phyloP scores from a whole-genome alignment of 1,284 basidiomycete species.

The Coniophora puteana region DNA sequence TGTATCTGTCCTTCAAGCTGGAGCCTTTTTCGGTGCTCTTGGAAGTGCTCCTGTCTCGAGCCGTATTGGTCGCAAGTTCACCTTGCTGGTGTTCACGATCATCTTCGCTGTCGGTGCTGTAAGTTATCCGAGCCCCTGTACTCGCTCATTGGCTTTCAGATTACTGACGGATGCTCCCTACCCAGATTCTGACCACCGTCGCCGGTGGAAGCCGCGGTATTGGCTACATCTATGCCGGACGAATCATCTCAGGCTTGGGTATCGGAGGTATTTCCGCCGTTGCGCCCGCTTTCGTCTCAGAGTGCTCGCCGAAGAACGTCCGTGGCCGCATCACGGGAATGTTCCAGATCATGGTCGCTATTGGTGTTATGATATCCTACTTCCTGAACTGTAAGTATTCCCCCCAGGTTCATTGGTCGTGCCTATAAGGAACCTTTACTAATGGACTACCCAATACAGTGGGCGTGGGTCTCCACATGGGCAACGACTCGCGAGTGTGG shows the following conservation, averaged over 20 bases:
- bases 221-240: slow-evolving; percentile 69
- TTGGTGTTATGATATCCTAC: slow-evolving; percentile 76
- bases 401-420: not conserved
- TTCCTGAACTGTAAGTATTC: slow-evolving; percentile 72
- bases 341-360: slow-evolving; percentile 81
- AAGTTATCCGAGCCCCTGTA: slow-evolving; percentile 16
- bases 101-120: slow-evolving; percentile 70
- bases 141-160: not conserved
- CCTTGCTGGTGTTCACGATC: slow-evolving; percentile 53
- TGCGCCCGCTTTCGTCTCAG: slow-evolving; percentile 73
- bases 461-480: slow-evolving; percentile 56
- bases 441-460: slow-evolving; percentile 33
- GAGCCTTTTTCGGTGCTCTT: slow-evolving; percentile 78
- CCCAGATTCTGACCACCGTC: slow-evolving; percentile 55
- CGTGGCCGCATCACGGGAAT: slow-evolving; percentile 70
- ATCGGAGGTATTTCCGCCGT: slow-evolving; percentile 61
- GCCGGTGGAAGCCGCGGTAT: slow-evolving; percentile 54
- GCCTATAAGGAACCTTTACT: slow-evolving; percentile 1
- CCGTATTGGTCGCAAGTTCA: slow-evolving; percentile 54
- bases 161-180: slow-evolving; percentile 3
- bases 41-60: slow-evolving; percentile 61
- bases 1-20: slow-evolving; percentile 77
- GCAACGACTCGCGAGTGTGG: slow-evolving; percentile 53
- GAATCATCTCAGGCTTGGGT: slow-evolving; percentile 60
- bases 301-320: slow-evolving; percentile 74